phyloP scores from a whole-genome alignment of 768 basidiomycete species.

The Lactarius sanguifluus region DNA sequence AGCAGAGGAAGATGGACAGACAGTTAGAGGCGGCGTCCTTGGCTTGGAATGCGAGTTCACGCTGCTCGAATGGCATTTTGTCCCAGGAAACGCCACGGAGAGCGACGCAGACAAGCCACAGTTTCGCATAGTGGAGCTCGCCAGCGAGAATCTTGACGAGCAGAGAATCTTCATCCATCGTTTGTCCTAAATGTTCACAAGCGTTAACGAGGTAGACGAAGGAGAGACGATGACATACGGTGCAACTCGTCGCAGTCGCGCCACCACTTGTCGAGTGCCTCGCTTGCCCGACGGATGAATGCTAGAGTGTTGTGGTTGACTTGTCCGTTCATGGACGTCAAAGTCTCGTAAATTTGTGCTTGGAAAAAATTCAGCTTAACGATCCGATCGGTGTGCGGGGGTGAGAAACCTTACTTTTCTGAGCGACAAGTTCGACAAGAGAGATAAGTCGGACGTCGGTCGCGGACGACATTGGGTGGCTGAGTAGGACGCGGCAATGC shows the following conservation, averaged over 20 bases:
- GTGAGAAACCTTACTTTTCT: conserved; percentile 65
- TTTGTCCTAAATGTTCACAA: conserved; percentile 49
- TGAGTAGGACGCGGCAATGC: conserved; percentile 77
- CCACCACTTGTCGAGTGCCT: conserved; percentile 91
- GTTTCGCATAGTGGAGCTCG: conserved; percentile 89
- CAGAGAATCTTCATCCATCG: conserved; percentile 83
- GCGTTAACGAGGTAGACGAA: conserved; percentile 14
- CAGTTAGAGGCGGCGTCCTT: conserved; percentile 90
- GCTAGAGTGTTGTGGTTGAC: conserved; percentile 82
- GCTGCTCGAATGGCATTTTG: conserved; percentile 93
- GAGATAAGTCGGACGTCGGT: conserved; percentile 90
- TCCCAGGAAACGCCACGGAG: conserved; percentile 93
- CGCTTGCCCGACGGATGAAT: conserved; percentile 83
- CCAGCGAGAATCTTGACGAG: conserved; percentile 85
- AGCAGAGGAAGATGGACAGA: conserved; percentile 79
- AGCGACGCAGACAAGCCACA: conserved; percentile 94
- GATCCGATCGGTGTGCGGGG: background rate
- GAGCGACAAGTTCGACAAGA: conserved; percentile 84
- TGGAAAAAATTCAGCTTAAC: conserved; percentile 10
- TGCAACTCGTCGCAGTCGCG: conserved; percentile 84
- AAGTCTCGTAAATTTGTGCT: conserved; percentile 94
- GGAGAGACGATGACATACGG: conserved; percentile 44
- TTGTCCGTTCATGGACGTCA: conserved; percentile 82
- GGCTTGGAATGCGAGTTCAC: conserved; percentile 92
- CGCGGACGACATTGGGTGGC: conserved; percentile 82